phyloP scores from a whole-genome alignment of 1,284 basidiomycete species.

The Puccinia horiana region DNA sequence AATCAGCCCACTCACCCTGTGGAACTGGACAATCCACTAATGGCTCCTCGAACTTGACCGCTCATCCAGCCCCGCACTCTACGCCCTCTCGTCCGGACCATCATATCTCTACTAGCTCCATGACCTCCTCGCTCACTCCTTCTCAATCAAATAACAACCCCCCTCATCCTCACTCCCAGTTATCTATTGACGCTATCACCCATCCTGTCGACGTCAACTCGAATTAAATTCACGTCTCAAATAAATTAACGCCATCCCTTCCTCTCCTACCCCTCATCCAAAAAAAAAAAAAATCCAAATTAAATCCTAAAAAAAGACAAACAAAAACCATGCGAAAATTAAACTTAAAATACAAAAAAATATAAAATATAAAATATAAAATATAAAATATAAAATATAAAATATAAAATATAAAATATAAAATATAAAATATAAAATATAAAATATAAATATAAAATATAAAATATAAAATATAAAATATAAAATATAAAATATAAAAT shows the following conservation, averaged over 20 bases:
- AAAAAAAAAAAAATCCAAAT: neutral
- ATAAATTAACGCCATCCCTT: too few species aligned
- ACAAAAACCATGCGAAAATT: neutral
- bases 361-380: neutral
- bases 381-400: too few species aligned
- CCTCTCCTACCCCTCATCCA: too few species aligned
- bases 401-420: too few species aligned
- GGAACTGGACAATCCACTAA: neutral
- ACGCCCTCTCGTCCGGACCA: slow-evolving; percentile 1
- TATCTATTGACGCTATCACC: slow-evolving; percentile 31
- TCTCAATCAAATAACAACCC: slow-evolving; percentile 23
- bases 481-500: neutral
- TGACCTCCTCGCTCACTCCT: neutral
- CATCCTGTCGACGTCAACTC: slow-evolving; percentile 36
- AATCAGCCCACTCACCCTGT: slow-evolving; percentile 6
- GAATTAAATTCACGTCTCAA: neutral
- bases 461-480: neutral
- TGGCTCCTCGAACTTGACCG: neutral
- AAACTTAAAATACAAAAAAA: neutral
- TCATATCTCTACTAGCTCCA: neutral
- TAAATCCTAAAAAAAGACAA: neutral
- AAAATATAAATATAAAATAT: neutral
- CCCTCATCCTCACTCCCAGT: slow-evolving; percentile 16
- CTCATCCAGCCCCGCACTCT: neutral
- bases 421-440: too few species aligned